Evolutionary conservation across 2,329 filamentous ascomycete genomes (phyloP), one percentile per base, ranked within the genome.

Genomic region (Lanzia echinophila): DNA sequence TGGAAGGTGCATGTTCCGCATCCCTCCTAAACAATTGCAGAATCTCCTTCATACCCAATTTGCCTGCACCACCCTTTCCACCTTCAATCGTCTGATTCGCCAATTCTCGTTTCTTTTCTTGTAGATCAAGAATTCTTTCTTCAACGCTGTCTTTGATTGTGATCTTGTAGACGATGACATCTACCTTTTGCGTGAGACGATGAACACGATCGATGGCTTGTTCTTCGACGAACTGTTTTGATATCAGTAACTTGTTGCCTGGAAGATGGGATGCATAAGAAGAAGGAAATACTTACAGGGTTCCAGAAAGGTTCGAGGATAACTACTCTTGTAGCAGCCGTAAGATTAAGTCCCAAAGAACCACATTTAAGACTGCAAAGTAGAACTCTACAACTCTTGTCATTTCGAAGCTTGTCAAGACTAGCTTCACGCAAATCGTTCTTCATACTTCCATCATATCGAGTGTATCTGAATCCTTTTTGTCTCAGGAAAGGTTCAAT

Each of bases 231-330:
- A 99, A 99, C 81, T 88, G 62, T n/a, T n/a, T n/a, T n/a, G n/a
- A n/a, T n/a, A 53, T 5, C 24, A 33, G 3, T n/a, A 49, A 34
- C 48, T 38, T n/a, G 13, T 43, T 36, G n/a, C 17, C n/a, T 28
- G 42, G 50, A 36, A n/a, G n/a, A n/a, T 36, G 22, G 0, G 1
- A 11, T 42, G 17, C 39, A 24, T 1, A 10, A 8, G 11, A 12
- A 34, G 17, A 31, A 11, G 34, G n/a, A 20, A 24, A 20, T 43
- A 54, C 56, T 55, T 62, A 64, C 62, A 2, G 90, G 94, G 70
- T 99, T 99, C 94, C 94, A 99, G 71, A 99, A 99, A 0, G 94
- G 94, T 70, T 99, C 94, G 42, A 99, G 77, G 62, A 99, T 95
- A 50, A 99, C 84, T 3, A 99, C 94, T 17, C 94, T 81, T 58